Base-by-base conservation (phyloP, 441 rosid species). In the Brassica balearica region DNA sequence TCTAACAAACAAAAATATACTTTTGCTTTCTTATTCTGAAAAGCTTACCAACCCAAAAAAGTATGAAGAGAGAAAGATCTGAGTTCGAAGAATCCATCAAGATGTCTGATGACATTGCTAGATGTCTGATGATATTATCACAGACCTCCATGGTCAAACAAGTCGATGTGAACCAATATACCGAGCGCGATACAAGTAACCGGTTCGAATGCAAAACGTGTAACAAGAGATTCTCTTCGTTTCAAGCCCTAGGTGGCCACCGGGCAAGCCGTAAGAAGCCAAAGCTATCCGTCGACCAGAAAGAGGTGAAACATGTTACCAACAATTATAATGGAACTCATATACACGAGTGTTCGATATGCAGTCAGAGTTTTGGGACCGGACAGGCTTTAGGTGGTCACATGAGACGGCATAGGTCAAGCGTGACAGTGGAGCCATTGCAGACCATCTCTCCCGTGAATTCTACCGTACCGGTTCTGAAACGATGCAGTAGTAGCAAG, bases 381-480 rank as follows among this genome's bases (percentile, higher is more conserved):
- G 94, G 94, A 22, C 94, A 90, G 64, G 94, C 94, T 15, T 78
- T 90, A 15, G 94, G 94, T 1, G 94, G 94, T 14, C 93, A 89
- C 80, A 89, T 89, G 93, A 85, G 93, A 80, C 81, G 89, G 55
- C 92, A 90, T 46, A 80, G 90, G 74, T 74, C 85, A 5, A 81
- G 75, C 29, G 25, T 68, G 53, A 66, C 10, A 38, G 66, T 36
- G 29, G 74, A 76, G 67, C 74, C 80, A 68, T 23, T 59, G 68
- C 25, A n/a, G 38, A 3, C 60, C 7, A 41, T 80, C 7, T 23
- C 62, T 75, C 60, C 77, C 15, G 36, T 38, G 64, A 27, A 58
- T 65, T 68, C 70, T 23, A 55, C 27, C 46, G 36, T 74, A 71
- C 94, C 86, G n/a, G 77, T 86, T 59, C 64, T 86, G 72, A 82